Base-by-base conservation (phyloP, 1,284 basidiomycete species). In the Cryptococcus sp. region DNA sequence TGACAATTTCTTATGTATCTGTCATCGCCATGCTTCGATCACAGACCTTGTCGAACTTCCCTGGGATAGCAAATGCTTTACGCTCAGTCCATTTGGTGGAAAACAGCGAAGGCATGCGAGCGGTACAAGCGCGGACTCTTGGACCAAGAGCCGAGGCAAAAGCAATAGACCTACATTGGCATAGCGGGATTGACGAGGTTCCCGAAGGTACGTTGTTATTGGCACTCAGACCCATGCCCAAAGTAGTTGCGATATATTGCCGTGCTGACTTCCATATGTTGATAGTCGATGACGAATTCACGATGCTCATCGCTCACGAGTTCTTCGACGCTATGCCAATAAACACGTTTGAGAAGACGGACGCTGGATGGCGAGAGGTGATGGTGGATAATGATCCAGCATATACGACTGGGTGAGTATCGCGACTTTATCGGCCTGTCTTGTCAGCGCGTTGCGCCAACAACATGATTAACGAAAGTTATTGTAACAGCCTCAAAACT, bases 311-410 rank as follows among this genome's bases (percentile, higher is more conserved):
- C 7, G 96, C 95, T 0, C 95, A 99, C 75, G 96, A 99, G 73
- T 97, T 99, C 79, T 98, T 99, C 64, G 96, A 99, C 72, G 95
- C 95, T 0, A 81, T 99, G 50, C 95, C 95, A 0, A 87, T 97
- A 50, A 91, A 97, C 75, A 80, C 95, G 34, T 82, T 99, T 47
- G 87, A 96, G 81, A 89, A 86, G 84, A 87, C 85, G 0, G 76
- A 83, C 39, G 82, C 87, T 40, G 93, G 91, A 1, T 97, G 92
- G 86, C 84, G 89, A 54, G 95, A 98, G 77, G 85, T 98, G 1
- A 80, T 92, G 61, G 85, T 98, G 16, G 87, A 88, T 50, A 64
- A 80, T 16, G 71, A 77, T 55, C 68, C 69, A 2, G 65, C 59
- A 4, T 66, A 66, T 46, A 44, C 55, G 47, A 52, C 54, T 38